phyloP scores from a whole-genome alignment of 1,139 yeast genomes.

The Casaregolazyma suthepensis region DNA sequence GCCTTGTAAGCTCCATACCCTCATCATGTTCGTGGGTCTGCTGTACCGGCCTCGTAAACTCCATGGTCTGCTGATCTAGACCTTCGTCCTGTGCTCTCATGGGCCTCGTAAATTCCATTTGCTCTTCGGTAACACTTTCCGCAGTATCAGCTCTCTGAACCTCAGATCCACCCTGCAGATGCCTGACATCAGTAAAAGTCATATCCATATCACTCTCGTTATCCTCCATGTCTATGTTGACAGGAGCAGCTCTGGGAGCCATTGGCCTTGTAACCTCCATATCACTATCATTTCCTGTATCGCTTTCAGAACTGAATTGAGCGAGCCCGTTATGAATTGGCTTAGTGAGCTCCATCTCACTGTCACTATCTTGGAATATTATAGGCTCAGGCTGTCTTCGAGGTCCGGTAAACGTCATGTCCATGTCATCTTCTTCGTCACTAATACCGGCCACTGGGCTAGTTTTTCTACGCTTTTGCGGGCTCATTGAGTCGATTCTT shows the following conservation, averaged over 20 bases:
- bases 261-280: conserved; percentile 2
- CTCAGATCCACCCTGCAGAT: background rate
- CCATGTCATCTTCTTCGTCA: background rate
- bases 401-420: conserved; percentile 1
- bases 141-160: background rate
- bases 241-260: background rate
- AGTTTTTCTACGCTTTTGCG: conserved; percentile 1
- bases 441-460: background rate
- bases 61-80: background rate
- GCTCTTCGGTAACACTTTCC: background rate
- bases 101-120: conserved; percentile 1
- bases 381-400: background rate
- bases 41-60: conserved; percentile 4
- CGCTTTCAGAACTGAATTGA: background rate
- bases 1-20: conserved; percentile 1
- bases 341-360: conserved; percentile 2
- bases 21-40: background rate
- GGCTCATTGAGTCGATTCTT: conserved; percentile 9
- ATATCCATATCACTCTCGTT: conserved; percentile 4
- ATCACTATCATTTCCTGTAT: background rate
- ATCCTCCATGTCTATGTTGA: background rate
- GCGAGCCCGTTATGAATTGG: background rate
- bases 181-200: background rate
- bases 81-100: background rate
- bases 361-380: background rate